phyloP scores from a whole-genome alignment of 768 basidiomycete species.

The Amanita phalloides region DNA sequence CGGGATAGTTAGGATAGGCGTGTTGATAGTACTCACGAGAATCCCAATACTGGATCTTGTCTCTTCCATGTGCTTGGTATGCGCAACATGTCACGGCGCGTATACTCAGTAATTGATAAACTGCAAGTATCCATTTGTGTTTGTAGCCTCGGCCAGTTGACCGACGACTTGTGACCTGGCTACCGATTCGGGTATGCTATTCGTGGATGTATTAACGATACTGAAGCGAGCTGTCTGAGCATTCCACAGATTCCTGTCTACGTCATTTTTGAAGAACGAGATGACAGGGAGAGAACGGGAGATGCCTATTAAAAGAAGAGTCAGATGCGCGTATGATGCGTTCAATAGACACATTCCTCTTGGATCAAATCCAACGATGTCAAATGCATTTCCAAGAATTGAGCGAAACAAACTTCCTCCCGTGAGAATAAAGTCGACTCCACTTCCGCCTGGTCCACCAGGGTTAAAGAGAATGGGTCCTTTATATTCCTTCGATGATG shows the following conservation, averaged over 20 bases:
- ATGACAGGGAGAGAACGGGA: not conserved
- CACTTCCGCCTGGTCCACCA: conserved; percentile 35
- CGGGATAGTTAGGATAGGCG: too few relatives aligned
- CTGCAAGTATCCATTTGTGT: conserved; percentile 13
- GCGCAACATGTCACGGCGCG: conserved; percentile 11
- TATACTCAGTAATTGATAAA: conserved; percentile 26
- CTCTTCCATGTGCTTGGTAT: conserved; percentile 19
- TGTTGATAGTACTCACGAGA: conserved; percentile 9
- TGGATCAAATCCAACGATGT: conserved; percentile 37
- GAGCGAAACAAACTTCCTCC: conserved; percentile 16
- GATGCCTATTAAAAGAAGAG: not conserved
- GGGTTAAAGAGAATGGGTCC: conserved; percentile 17
- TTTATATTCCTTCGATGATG: conserved; percentile 20
- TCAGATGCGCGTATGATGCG: not conserved
- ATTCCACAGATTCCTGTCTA: not conserved
- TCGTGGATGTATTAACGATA: not conserved
- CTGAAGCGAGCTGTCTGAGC: not conserved
- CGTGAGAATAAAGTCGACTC: not conserved
- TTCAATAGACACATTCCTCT: conserved; percentile 9
- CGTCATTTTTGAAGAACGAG: not conserved
- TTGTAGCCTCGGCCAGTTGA: not conserved
- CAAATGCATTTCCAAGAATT: conserved; percentile 31
- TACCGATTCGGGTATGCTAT: not conserved
- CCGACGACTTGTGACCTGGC: not conserved
- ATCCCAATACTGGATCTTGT: conserved; percentile 24